These are phyloP conservation scores for Aspergillus jensenii DNA, from an alignment of 2,329 filamentous ascomycete genomes.

Conservation along the genomic window DNA sequence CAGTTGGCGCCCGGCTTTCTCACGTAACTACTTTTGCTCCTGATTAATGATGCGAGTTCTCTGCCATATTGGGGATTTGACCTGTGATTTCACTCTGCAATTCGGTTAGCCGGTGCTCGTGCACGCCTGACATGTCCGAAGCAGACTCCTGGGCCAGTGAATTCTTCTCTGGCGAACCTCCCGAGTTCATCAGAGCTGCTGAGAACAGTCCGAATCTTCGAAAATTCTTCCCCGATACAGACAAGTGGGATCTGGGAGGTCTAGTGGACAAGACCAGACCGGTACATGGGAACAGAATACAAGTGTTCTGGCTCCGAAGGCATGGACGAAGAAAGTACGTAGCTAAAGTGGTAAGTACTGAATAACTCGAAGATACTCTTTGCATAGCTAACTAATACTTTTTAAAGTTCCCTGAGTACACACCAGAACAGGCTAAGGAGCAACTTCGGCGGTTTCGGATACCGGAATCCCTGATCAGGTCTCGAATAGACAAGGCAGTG, in stretches of 20 bases:
- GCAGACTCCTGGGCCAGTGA: too few relatives aligned
- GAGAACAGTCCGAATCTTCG: too few relatives aligned
- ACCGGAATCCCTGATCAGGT: not conserved
- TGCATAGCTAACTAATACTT: not conserved
- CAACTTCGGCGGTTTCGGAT: constrained; percentile 7
- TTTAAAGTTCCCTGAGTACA: constrained; percentile 15
- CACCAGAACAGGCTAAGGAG: constrained; percentile 6
- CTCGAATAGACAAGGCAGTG: constrained; percentile 7
- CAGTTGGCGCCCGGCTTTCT: too few relatives aligned
- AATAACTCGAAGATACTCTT: not conserved
- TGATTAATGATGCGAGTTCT: too few relatives aligned
- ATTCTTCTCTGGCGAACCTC: too few relatives aligned
- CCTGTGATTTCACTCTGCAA: too few relatives aligned
- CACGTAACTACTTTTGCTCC: too few relatives aligned
- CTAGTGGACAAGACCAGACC: constrained; percentile 5
- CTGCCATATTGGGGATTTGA: too few relatives aligned
- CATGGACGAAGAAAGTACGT: constrained; percentile 13
- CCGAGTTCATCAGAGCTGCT: too few relatives aligned
- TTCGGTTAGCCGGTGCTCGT: too few relatives aligned
- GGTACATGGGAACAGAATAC: constrained; percentile 6
- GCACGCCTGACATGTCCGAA: too few relatives aligned
- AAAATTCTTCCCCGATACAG: not conserved
- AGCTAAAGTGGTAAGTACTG: constrained; percentile 14
- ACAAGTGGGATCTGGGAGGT: constrained; percentile 9
- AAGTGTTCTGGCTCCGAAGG: constrained; percentile 16